These are phyloP conservation scores for Aegilops speltoides DNA, from an alignment of 176 grass and related monocot genomes.

Conservation along the genomic window DNA sequence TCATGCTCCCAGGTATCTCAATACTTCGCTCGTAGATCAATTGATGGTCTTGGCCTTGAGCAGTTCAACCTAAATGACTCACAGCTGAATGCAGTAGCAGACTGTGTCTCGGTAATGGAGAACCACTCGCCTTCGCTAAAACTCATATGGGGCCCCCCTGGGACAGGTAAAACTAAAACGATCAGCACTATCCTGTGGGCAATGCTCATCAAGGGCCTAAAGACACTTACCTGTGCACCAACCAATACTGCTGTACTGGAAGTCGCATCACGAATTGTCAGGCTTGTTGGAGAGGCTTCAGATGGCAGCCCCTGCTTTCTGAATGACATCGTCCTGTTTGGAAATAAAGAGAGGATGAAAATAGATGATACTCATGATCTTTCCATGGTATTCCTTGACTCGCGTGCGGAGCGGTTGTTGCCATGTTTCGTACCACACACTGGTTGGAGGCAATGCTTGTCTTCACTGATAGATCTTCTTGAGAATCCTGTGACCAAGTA, in stretches of 20 bases:
- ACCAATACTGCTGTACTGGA: constrained; percentile 43
- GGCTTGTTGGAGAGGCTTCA: constrained; percentile 13
- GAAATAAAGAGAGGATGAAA: constrained; percentile 34
- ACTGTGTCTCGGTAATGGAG: constrained; percentile 26
- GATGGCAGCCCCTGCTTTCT: neutral
- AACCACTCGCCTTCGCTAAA: constrained; percentile 21
- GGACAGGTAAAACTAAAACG: constrained; percentile 55
- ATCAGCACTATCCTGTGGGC: constrained; percentile 39
- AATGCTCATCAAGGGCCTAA: constrained; percentile 15
- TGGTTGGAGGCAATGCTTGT: constrained; percentile 51
- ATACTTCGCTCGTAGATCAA: neutral
- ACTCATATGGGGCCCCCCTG: constrained; percentile 58
- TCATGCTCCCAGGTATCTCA: neutral
- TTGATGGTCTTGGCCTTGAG: neutral
- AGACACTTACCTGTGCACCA: constrained; percentile 43
- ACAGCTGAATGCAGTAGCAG: constrained; percentile 33
- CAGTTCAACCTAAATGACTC: constrained; percentile 40
- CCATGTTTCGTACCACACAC: constrained; percentile 31
- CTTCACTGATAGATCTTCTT: constrained; percentile 31
- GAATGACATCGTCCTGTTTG: constrained; percentile 42
- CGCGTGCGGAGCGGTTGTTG: constrained; percentile 24
- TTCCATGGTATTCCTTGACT: constrained; percentile 36
- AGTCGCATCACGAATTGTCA: constrained; percentile 30
- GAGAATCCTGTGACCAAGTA: constrained; percentile 30
- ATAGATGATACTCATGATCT: constrained; percentile 22